phyloP scores from a whole-genome alignment of 805 yeast genomes.

The Dipodascus albidus region DNA sequence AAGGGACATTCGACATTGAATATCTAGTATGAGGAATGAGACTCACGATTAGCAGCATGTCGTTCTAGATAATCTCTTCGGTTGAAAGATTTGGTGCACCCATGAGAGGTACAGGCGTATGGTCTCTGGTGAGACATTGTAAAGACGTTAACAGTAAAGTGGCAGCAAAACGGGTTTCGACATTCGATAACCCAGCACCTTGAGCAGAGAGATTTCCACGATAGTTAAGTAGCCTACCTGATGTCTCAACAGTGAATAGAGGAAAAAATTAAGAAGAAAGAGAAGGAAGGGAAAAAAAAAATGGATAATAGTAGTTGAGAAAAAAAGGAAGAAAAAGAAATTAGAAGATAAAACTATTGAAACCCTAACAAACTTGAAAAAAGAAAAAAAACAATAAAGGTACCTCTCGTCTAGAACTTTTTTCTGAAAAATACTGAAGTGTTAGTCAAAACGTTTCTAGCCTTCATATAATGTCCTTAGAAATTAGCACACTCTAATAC shows the following conservation, averaged over 20 bases:
- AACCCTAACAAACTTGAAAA: neutral
- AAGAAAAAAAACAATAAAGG: neutral
- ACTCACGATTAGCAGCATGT: slow-evolving; percentile 25
- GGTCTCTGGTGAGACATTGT: neutral
- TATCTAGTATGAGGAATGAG: too few relatives aligned
- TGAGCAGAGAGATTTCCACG: too few relatives aligned
- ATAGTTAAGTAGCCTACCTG: too few relatives aligned
- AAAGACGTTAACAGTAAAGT: neutral
- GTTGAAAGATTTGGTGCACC: slow-evolving; percentile 25
- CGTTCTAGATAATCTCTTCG: slow-evolving; percentile 27
- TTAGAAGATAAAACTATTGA: neutral
- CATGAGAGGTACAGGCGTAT: slow-evolving; percentile 25
- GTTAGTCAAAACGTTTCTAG: too few relatives aligned
- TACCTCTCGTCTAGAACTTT: too few relatives aligned
- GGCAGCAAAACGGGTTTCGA: neutral
- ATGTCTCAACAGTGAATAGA: too few relatives aligned
- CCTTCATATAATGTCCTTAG: neutral
- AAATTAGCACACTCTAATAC: neutral
- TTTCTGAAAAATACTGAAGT: too few relatives aligned
- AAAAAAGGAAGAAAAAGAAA: neutral
- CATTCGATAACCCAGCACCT: neutral
- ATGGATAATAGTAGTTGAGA: neutral
- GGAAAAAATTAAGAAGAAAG: neutral
- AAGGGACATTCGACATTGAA: neutral
- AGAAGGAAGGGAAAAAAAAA: neutral